These are phyloP conservation scores for Teunomyces gatunensis DNA, from an alignment of 805 yeast genomes.

Conservation along the genomic window DNA sequence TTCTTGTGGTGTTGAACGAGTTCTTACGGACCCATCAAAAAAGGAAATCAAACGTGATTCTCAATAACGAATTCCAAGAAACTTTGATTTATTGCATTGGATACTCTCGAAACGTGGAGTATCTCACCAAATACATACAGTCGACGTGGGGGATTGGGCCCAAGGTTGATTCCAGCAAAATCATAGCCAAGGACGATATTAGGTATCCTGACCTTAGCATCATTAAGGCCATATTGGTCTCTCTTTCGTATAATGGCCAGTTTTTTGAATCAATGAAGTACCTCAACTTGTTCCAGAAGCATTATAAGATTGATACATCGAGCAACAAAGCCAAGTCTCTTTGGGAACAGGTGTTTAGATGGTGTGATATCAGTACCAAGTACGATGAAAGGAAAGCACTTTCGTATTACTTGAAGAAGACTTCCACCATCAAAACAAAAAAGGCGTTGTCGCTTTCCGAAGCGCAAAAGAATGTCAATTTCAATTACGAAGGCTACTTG, in stretches of 20 bases:
- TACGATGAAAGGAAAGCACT: constrained; percentile 27
- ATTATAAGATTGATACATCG: constrained; percentile 22
- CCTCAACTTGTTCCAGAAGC: constrained; percentile 34
- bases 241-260: constrained; percentile 30
- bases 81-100: constrained; percentile 36
- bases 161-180: neutral
- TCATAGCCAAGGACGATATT: constrained; percentile 11
- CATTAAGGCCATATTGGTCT: constrained; percentile 28
- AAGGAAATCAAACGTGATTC: constrained; percentile 6
- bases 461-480: constrained; percentile 31
- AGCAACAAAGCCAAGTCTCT: constrained; percentile 18
- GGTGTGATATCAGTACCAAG: constrained; percentile 36
- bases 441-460: constrained; percentile 16
- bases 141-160: constrained; percentile 31
- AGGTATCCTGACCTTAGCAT: constrained; percentile 23
- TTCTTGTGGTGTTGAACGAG: constrained; percentile 24
- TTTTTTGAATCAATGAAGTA: constrained; percentile 33
- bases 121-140: constrained; percentile 24
- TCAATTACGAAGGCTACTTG: constrained; percentile 39
- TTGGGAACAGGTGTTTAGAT: constrained; percentile 37
- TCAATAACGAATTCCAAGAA: constrained; percentile 21
- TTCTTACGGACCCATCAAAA: constrained; percentile 13
- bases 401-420: constrained; percentile 22
- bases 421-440: constrained; percentile 6
- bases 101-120: constrained; percentile 18